phyloP scores from a whole-genome alignment of 140 eudicot species.

The Ambrosia hybrid region DNA sequence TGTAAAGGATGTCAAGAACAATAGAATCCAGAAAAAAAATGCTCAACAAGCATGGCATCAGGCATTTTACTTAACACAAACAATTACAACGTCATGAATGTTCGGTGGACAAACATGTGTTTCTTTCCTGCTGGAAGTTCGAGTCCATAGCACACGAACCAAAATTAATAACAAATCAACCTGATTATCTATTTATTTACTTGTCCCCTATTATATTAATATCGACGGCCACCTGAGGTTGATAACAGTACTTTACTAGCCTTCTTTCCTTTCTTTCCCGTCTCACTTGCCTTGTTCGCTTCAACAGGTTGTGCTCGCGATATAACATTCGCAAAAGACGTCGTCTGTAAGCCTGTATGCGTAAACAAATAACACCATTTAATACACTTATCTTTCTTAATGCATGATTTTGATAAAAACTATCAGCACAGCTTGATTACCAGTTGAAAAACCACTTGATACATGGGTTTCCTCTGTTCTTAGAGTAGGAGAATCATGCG shows the following conservation, averaged over 20 bases:
- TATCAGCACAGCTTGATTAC: slow-evolving; percentile 17
- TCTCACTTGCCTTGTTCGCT: slow-evolving; percentile 43
- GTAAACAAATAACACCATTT: not conserved
- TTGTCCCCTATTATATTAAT: slow-evolving; percentile 19
- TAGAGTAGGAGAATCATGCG: slow-evolving; percentile 65
- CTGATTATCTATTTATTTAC: slow-evolving; percentile 15
- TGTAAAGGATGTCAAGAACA: too few species aligned
- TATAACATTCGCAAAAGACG: slow-evolving; percentile 73
- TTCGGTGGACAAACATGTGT: not conserved
- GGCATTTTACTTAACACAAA: not conserved
- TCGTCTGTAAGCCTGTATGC: slow-evolving; percentile 20
- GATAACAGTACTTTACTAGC: slow-evolving; percentile 70
- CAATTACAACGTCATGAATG: slow-evolving; percentile 4
- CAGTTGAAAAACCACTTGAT: slow-evolving; percentile 40
- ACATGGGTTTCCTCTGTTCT: slow-evolving; percentile 39
- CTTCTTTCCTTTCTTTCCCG: slow-evolving; percentile 81
- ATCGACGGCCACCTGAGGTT: slow-evolving; percentile 87
- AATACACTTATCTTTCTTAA: not conserved
- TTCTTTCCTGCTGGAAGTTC: too few species aligned
- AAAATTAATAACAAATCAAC: not conserved
- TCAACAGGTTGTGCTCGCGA: slow-evolving; percentile 63
- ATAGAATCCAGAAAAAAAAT: too few species aligned
- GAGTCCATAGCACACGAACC: not conserved
- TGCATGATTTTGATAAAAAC: not conserved
- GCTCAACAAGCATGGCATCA: too few species aligned